Evolutionary conservation across 371 early-diverging fungal genomes (phyloP).

Genomic region (Syncephalastrum contaminatum): DNA sequence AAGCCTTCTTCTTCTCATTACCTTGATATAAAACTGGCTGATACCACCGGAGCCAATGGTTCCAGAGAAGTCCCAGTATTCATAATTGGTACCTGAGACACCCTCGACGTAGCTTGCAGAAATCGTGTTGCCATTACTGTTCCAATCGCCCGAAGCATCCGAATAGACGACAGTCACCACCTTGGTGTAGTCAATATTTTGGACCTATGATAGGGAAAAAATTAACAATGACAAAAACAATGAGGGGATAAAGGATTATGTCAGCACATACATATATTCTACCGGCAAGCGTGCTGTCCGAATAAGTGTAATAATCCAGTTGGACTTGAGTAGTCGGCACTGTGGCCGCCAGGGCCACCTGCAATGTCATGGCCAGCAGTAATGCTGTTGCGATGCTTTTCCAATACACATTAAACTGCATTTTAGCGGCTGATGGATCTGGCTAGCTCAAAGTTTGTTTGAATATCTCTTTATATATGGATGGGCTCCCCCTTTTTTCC

Average conservation of each 20-base stretch:
- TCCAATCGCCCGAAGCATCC: slow-evolving; percentile 30
- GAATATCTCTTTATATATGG: too few species aligned
- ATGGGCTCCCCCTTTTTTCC: too few species aligned
- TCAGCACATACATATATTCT: slow-evolving; percentile 25
- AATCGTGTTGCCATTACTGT: slow-evolving; percentile 15
- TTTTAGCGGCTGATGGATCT: too few species aligned
- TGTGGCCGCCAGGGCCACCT: slow-evolving; percentile 6
- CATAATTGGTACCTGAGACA: slow-evolving; percentile 32
- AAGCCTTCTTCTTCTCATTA: neutral
- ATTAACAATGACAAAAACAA: neutral
- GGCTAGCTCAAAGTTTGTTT: too few species aligned
- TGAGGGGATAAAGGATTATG: neutral
- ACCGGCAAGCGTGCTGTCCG: slow-evolving; percentile 22
- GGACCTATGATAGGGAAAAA: slow-evolving; percentile 13
- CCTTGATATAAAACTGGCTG: slow-evolving; percentile 36
- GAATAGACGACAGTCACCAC: slow-evolving; percentile 32
- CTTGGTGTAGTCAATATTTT: slow-evolving; percentile 42
- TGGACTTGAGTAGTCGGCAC: slow-evolving; percentile 20
- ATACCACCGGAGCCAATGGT: slow-evolving; percentile 28
- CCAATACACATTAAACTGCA: too few species aligned
- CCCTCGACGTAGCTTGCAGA: slow-evolving; percentile 17
- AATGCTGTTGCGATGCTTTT: too few species aligned
- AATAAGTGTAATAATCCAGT: slow-evolving; percentile 20
- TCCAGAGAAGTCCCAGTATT: slow-evolving; percentile 37
- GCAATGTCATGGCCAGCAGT: too few species aligned